These are phyloP conservation scores for Musa troglodytarum DNA, from an alignment of 176 grass and related monocot genomes.

Conservation along the genomic window DNA sequence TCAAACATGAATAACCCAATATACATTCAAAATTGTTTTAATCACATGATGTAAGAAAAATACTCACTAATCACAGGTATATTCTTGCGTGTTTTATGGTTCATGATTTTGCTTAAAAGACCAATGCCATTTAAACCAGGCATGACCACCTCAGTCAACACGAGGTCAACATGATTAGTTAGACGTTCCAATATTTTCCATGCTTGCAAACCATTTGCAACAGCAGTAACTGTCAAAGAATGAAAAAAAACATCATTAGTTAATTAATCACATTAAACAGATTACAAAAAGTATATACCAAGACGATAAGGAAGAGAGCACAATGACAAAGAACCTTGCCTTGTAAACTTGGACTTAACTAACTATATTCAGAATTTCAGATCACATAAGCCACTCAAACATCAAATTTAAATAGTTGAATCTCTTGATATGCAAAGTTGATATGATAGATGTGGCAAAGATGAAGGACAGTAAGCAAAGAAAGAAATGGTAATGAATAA, in stretches of 20 bases:
- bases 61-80: constrained; percentile 94
- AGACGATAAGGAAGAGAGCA: neutral
- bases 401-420: too few species aligned
- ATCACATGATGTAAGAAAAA: neutral
- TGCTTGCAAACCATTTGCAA: constrained; percentile 67
- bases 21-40: neutral
- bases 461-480: too few species aligned
- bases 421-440: too few species aligned
- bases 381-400: too few species aligned
- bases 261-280: too few species aligned
- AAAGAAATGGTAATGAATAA: too few species aligned
- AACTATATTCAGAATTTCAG: too few species aligned
- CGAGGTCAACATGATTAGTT: constrained; percentile 72
- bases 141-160: constrained; percentile 79
- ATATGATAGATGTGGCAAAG: too few species aligned
- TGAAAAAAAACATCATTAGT: constrained; percentile 10
- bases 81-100: constrained; percentile 70
- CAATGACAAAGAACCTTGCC: too few species aligned
- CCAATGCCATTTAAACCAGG: constrained; percentile 62
- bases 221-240: constrained; percentile 55
- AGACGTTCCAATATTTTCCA: constrained; percentile 82
- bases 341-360: too few species aligned
- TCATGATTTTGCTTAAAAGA: constrained; percentile 81
- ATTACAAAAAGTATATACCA: neutral
- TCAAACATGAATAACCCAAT: neutral